Conservation (phyloP, 371 early-diverging fungal species). For the Lichtheimia ramosa region DNA sequence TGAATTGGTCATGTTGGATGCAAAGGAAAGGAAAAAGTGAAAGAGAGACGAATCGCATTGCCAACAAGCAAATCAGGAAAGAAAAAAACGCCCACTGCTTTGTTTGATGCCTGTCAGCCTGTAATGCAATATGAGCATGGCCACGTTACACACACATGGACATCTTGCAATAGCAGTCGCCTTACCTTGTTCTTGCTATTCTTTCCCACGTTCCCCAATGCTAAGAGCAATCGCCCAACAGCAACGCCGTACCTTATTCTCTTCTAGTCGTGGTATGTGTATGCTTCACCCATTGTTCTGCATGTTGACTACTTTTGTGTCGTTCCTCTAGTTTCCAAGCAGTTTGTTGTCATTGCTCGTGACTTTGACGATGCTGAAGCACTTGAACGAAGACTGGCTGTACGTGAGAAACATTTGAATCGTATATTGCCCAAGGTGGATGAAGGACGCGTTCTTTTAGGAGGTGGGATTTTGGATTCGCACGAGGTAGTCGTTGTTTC, state of each 20-base stretch:
- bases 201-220: too few species aligned
- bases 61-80: background rate
- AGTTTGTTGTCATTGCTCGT: constrained; percentile 52
- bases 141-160: background rate
- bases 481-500: constrained; percentile 25
- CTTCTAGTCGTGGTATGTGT: constrained; percentile 4
- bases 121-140: background rate
- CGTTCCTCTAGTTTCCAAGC: constrained; percentile 19
- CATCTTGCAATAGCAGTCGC: too few species aligned
- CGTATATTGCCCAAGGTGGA: constrained; percentile 27
- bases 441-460: constrained; percentile 31
- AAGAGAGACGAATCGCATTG: background rate
- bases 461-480: constrained; percentile 57
- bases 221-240: background rate
- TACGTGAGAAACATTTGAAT: constrained; percentile 47
- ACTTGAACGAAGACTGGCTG: constrained; percentile 42
- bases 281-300: too few species aligned
- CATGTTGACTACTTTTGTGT: background rate
- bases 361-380: constrained; percentile 54
- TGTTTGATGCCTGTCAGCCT: background rate
- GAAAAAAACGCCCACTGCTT: constrained; percentile 2
- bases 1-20: constrained; percentile 6
- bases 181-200: too few species aligned
- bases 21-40: constrained; percentile 4
- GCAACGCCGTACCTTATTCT: constrained; percentile 4